A percentile compares a stretch with the other conserved stretches of the same genome.
Evolutionary conservation across 805 yeast species (phyloP).

Genomic region (Kuraishia floccosa): DNA sequence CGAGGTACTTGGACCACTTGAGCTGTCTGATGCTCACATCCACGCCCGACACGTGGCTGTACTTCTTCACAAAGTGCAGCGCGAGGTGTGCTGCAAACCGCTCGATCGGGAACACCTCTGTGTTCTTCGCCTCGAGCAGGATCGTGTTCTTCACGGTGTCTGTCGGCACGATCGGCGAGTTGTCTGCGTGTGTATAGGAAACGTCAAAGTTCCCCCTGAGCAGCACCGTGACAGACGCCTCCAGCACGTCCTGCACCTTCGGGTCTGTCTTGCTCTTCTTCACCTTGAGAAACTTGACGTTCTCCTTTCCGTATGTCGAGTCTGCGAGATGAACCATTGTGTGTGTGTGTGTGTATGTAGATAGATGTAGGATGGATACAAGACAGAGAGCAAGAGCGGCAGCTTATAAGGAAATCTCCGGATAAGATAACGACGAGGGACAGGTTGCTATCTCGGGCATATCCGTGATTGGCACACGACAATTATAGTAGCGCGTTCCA

Average conservation of each 20-base stretch:
- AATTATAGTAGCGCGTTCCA: too few species aligned
- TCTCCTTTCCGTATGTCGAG: constrained; percentile 84
- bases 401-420: too few species aligned
- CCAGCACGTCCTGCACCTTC: constrained; percentile 68
- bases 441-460: too few species aligned
- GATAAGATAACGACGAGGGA: too few species aligned
- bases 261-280: constrained; percentile 68
- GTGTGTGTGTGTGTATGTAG: too few species aligned
- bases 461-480: too few species aligned
- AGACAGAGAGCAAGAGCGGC: too few species aligned
- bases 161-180: constrained; percentile 83
- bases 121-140: constrained; percentile 69
- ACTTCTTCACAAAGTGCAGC: constrained; percentile 68
- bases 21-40: constrained; percentile 59
- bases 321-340: too few species aligned
- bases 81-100: constrained; percentile 79
- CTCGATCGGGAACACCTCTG: constrained; percentile 86
- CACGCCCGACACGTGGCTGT: constrained; percentile 65
- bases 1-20: constrained; percentile 64
- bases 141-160: constrained; percentile 90
- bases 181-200: constrained; percentile 83
- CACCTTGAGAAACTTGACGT: constrained; percentile 86
- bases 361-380: too few species aligned
- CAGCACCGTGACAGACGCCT: constrained; percentile 69
- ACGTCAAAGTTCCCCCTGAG: constrained; percentile 70